Conservation (phyloP, 306 rosid genomes). For the Purshia tridentata region DNA sequence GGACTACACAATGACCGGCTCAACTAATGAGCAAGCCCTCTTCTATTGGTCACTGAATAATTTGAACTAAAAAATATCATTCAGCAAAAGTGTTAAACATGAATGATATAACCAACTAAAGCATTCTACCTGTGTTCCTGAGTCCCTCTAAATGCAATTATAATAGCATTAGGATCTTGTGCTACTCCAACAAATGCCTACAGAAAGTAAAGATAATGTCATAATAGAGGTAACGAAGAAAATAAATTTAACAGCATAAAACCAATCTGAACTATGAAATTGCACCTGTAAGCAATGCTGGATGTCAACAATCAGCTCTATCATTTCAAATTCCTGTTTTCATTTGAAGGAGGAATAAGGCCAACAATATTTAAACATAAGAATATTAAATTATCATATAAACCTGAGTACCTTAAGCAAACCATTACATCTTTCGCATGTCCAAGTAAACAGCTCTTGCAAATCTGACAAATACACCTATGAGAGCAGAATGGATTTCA, state of each 20-base stretch:
- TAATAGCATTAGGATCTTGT: conserved; percentile 64
- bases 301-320: conserved; percentile 87
- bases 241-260: not conserved
- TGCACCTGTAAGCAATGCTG: conserved; percentile 95
- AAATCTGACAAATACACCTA: conserved; percentile 94
- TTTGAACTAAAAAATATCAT: not conserved
- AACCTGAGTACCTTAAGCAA: conserved; percentile 69
- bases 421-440: conserved; percentile 73
- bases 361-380: conserved; percentile 7
- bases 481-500: conserved; percentile 36
- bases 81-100: not conserved
- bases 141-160: conserved; percentile 97
- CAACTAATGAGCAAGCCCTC: not conserved
- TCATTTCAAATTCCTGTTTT: conserved; percentile 86
- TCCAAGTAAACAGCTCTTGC: conserved; percentile 87
- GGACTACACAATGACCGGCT: not conserved
- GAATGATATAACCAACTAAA: not conserved
- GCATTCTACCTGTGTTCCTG: conserved; percentile 75
- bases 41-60: conserved; percentile 7
- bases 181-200: conserved; percentile 94
- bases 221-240: conserved; percentile 15
- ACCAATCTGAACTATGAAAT: conserved; percentile 15
- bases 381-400: not conserved
- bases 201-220: conserved; percentile 21
- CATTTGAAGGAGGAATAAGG: conserved; percentile 33